A percentile compares a stretch with the other conserved stretches of the same genome.
Conservation (phyloP, 306 rosid genomes). For the Medicago arabica region DNA sequence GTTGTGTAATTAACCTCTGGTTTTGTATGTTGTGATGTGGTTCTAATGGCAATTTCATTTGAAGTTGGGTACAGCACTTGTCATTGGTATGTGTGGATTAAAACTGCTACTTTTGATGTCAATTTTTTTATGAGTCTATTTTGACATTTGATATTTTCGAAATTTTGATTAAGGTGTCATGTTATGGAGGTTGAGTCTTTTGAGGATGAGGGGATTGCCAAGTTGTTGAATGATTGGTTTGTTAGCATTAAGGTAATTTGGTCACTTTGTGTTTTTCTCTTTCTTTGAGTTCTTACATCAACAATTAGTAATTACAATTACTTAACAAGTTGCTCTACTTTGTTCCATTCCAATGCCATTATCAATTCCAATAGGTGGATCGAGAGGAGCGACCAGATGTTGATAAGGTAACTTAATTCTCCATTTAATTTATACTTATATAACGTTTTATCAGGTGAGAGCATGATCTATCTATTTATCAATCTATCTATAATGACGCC, state of each 20-base stretch:
- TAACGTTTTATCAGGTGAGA: background rate
- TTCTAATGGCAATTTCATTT: constrained; percentile 39
- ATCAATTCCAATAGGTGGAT: constrained; percentile 73
- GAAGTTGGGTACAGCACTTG: constrained; percentile 98
- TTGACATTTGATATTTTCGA: constrained; percentile 36
- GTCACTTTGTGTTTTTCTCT: constrained; percentile 10
- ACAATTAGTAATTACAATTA: constrained; percentile 5
- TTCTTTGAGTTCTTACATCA: constrained; percentile 26
- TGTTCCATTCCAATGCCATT: constrained; percentile 22
- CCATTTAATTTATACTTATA: background rate
- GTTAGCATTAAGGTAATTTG: constrained; percentile 89
- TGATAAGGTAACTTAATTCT: constrained; percentile 69
- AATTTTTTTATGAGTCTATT: constrained; percentile 1
- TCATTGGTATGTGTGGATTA: constrained; percentile 65
- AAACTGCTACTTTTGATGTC: constrained; percentile 9
- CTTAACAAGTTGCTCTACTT: constrained; percentile 13
- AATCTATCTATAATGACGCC: background rate
- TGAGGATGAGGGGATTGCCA: constrained; percentile 80
- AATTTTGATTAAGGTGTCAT: constrained; percentile 76
- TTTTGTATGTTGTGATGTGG: constrained; percentile 30
- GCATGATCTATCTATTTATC: constrained; percentile 1
- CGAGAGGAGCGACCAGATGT: constrained; percentile 98
- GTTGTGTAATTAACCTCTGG: constrained; percentile 39
- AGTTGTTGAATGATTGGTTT: constrained; percentile 86
- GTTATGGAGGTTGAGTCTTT: constrained; percentile 99